Base-by-base conservation (phyloP, 768 basidiomycete genomes). In the Suillus discolor region DNA sequence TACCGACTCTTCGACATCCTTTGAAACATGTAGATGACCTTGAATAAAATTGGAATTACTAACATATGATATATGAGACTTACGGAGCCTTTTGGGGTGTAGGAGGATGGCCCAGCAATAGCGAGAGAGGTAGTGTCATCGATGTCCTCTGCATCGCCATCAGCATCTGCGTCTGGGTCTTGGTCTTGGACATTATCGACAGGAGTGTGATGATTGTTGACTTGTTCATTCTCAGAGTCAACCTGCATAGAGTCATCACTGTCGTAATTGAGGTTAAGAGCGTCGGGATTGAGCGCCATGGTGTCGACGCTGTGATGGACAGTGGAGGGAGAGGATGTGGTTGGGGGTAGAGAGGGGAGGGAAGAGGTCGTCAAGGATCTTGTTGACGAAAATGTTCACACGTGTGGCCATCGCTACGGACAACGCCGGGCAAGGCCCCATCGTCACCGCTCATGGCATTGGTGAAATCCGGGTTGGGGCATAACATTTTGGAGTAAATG, bases 241-340 rank as follows among this genome's bases (percentile, higher is more conserved):
- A 91, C 77, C 73, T 89, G 84, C 90, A 92, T 91, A 74, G 87
- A 85, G 71, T 87, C 80, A 66, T 81, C 80, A 68, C 78, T 79
- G 79, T 75, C 74, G 54, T 88, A 89, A 77, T 80, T 80, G 75
- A 86, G 77, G 78, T 81, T 81, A 75, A 87, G 85, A 70, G 80
- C 79, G 71, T 78, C 78, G 71, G 77, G 71, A 60, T 68, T 72
- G 75, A 71, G 76, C 75, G 77, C 74, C 78, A 80, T 78, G 71
- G 38, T 34, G 67, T 47, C 47, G 66, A 61, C 51, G 47, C n/a
- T 68, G 65, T 65, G 74, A 65, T 15, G 38, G 65, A 55, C 62
- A 66, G 65, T 38, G 77, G 70, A 51, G 71, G 69, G 61, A 64
- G 60, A 66, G 66, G 69, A 65, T 73, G 70, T 77, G 71, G 74